phyloP scores from a whole-genome alignment of 1,139 yeast genomes.

The Petasospora fabianii region DNA sequence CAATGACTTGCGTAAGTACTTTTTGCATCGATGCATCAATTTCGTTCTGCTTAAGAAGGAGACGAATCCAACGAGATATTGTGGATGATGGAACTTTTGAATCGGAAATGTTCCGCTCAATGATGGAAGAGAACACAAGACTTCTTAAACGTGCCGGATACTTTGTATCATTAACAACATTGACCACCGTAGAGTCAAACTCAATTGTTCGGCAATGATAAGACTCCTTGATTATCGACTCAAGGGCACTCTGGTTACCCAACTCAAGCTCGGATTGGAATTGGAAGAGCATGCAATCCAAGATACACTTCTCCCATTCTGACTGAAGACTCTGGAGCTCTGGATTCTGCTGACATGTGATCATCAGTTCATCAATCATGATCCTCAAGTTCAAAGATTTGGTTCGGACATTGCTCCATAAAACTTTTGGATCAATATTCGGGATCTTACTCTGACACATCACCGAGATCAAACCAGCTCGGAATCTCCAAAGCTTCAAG shows the following conservation, averaged over 20 bases:
- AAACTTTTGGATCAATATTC: conserved; percentile 7
- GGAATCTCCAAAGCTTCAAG: conserved; percentile 21
- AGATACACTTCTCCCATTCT: conserved; percentile 18
- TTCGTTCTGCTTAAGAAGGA: conserved; percentile 14
- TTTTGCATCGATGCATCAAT: conserved; percentile 7
- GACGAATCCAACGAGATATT: conserved; percentile 22
- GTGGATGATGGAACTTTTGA: conserved; percentile 6
- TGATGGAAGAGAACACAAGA: conserved; percentile 7
- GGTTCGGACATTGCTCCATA: conserved; percentile 16
- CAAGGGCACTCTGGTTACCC: conserved; percentile 15
- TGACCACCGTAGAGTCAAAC: conserved; percentile 19
- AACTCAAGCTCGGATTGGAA: conserved; percentile 21
- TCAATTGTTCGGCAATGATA: conserved; percentile 8
- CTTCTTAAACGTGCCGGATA: conserved; percentile 11
- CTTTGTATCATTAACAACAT: conserved; percentile 9
- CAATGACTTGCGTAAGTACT: conserved; percentile 11
- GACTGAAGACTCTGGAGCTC: conserved; percentile 11
- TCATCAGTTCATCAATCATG: conserved; percentile 19
- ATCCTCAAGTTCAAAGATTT: conserved; percentile 17
- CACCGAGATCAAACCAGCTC: conserved; percentile 15
- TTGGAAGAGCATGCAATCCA: conserved; percentile 20
- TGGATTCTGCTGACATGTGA: conserved; percentile 8
- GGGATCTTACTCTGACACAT: conserved; percentile 18
- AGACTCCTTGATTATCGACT: conserved; percentile 17
- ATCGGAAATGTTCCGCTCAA: conserved; percentile 16